A percentile compares a stretch with the other conserved stretches of the same genome.
phyloP scores from a whole-genome alignment of 331 rosid genomes.

The Spiraea crenata region DNA sequence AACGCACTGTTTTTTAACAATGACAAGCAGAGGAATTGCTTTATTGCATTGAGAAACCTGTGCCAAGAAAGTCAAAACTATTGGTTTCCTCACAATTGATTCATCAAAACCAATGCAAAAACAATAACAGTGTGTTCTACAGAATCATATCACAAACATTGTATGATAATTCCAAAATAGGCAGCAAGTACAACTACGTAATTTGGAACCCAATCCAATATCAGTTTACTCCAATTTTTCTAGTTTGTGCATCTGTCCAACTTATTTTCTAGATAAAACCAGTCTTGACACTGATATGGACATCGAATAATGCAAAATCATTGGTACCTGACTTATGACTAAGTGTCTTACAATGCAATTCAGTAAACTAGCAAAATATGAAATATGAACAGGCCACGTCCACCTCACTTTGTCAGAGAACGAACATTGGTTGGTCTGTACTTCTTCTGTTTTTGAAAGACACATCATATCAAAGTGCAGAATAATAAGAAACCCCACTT shows the following conservation, averaged over 20 bases:
- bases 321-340: no score
- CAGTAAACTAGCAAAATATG: neutral
- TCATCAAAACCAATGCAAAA: constrained; percentile 5
- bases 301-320: no score
- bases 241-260: neutral
- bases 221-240: neutral
- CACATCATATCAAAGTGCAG: neutral
- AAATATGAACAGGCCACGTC: neutral
- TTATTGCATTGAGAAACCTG: constrained; percentile 91
- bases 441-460: no score
- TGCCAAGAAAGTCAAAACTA: constrained; percentile 39
- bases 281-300: neutral
- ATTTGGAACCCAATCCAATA: neutral
- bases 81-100: constrained; percentile 16
- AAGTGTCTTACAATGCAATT: neutral
- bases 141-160: neutral
- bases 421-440: no score
- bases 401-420: neutral
- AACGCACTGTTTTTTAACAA: constrained; percentile 92
- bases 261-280: neutral
- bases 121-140: neutral
- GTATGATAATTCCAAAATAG: no score
- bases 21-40: constrained; percentile 93
- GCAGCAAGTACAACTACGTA: neutral
- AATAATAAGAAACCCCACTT: neutral